Base-by-base conservation (phyloP, 805 yeast species). In the Ogataea haglerorum region DNA sequence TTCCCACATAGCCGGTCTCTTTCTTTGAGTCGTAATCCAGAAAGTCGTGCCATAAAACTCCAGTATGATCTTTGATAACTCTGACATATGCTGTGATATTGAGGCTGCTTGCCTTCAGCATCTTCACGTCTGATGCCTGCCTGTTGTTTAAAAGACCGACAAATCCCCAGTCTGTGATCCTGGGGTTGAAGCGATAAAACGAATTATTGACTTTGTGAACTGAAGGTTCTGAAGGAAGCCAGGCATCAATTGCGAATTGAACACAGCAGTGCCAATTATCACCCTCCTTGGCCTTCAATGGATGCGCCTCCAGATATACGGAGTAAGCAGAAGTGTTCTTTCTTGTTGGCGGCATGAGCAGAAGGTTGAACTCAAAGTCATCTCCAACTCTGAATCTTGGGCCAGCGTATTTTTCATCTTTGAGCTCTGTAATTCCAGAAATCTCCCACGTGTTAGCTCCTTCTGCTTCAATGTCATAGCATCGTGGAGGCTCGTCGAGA, bases 161-260 rank as follows among this genome's bases (percentile, higher is more conserved):
- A 63, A 93, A 93, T 19, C 99, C 99, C 99, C 99, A 93, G 61
- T 93, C 99, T 1, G 86, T 76, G 40, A 86, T 95, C 34, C 71
- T 67, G 8, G 78, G 70, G 49, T 72, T 77, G 65, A 87, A 93
- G 47, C 99, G 69, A 58, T 89, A 96, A 43, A 77, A 76, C 0
- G 96, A 83, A 6, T 75, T 72, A 53, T 79, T 82, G 10, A 74
- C 64, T 18, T 78, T 67, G 56, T 75, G 80, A n/a, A 76, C 65
- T 4, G 70, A 60, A 0, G 90, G 84, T 54, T 81, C 76, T 5
- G 69, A 67, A 1, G 96, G 95, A 56, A 85, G 85, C 77, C 96
- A 89, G 42, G 87, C 69, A 35, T 82, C 84, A 30, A 93, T 72
- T 4, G 85, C 85, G 64, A 93, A 93, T 54, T 89, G 95, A 2